These are phyloP conservation scores for Dimargaris verticillata DNA, from an alignment of 192 early-diverging fungal species.

Conservation along the genomic window DNA sequence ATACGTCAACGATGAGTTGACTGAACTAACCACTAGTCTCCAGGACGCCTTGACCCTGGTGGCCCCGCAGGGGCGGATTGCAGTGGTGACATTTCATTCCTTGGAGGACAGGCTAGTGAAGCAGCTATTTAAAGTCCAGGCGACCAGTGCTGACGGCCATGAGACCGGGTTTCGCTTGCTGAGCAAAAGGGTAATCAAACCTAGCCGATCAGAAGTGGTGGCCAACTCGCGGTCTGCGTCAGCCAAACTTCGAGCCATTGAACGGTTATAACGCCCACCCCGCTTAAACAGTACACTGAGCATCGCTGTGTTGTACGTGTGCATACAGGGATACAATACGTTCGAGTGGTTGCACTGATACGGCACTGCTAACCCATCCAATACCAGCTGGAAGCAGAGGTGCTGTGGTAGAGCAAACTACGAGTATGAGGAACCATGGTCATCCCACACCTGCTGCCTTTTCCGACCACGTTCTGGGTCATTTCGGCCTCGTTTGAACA, in stretches of 20 bases:
- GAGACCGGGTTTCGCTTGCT: conserved; percentile 12
- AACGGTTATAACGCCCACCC: too few relatives aligned
- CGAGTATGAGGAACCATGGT: too few relatives aligned
- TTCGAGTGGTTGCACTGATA: too few relatives aligned
- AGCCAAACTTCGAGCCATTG: conserved; percentile 27
- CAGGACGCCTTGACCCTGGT: conserved; percentile 31
- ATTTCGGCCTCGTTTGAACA: too few relatives aligned
- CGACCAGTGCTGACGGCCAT: background rate
- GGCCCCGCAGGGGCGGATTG: conserved; percentile 31
- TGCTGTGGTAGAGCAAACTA: too few relatives aligned
- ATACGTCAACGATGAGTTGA: conserved; percentile 55
- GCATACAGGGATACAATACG: too few relatives aligned
- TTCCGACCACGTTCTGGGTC: too few relatives aligned
- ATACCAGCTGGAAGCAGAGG: too few relatives aligned
- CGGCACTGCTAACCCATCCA: too few relatives aligned
- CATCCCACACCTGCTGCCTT: too few relatives aligned
- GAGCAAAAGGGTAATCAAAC: conserved; percentile 25
- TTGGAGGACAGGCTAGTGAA: conserved; percentile 60
- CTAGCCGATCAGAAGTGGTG: conserved; percentile 29
- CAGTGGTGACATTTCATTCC: conserved; percentile 55
- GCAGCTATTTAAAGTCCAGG: conserved; percentile 24
- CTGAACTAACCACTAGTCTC: conserved; percentile 37
- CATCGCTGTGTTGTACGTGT: too few relatives aligned
- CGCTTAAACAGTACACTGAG: too few relatives aligned
- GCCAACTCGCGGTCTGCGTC: conserved; percentile 41